Percentiles rank a stretch among this genome's conserved stretches.
Evolutionary conservation across 139 green algal genomes (phyloP).

Genomic region (Astrephomene gubernaculifera): DNA sequence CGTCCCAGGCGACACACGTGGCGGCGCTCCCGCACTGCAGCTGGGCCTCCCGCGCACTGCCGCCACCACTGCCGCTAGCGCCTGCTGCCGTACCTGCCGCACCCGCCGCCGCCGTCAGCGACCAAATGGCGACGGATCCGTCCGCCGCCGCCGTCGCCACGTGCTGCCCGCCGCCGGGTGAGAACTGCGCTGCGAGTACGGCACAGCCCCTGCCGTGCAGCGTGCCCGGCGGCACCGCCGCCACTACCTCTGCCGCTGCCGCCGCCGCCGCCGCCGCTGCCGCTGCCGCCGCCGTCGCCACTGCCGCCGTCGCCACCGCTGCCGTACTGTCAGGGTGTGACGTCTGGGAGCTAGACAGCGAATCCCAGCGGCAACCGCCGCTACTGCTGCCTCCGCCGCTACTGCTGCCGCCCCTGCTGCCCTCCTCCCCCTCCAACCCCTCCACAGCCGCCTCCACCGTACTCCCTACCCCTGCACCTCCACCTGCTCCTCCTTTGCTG

Average conservation of each 20-base stretch:
- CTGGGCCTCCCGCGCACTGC: slow-evolving; percentile 39
- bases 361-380: too few relatives aligned
- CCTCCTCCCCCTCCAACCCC: too few relatives aligned
- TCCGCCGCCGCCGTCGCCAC: slow-evolving; percentile 25
- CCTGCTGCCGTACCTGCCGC: slow-evolving; percentile 19
- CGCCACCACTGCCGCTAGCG: slow-evolving; percentile 19
- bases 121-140: slow-evolving; percentile 3
- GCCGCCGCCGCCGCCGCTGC: neutral
- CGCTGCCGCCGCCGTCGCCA: neutral
- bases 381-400: too few relatives aligned
- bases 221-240: neutral
- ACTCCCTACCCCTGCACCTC: too few relatives aligned
- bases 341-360: too few relatives aligned
- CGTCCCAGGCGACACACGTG: slow-evolving; percentile 58
- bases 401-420: too few relatives aligned
- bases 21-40: slow-evolving; percentile 53
- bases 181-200: slow-evolving; percentile 28
- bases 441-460: too few relatives aligned
- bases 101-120: neutral
- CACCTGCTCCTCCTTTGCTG: too few relatives aligned
- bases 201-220: slow-evolving; percentile 12
- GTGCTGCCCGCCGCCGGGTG: slow-evolving; percentile 1
- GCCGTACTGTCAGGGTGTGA: too few relatives aligned
- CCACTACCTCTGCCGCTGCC: neutral
- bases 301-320: neutral